Percentiles rank a stretch among this genome's conserved stretches.
These are phyloP conservation scores for Ophiosphaerella herpotricha DNA, from an alignment of 2,329 filamentous ascomycete species.

Conservation along the genomic window DNA sequence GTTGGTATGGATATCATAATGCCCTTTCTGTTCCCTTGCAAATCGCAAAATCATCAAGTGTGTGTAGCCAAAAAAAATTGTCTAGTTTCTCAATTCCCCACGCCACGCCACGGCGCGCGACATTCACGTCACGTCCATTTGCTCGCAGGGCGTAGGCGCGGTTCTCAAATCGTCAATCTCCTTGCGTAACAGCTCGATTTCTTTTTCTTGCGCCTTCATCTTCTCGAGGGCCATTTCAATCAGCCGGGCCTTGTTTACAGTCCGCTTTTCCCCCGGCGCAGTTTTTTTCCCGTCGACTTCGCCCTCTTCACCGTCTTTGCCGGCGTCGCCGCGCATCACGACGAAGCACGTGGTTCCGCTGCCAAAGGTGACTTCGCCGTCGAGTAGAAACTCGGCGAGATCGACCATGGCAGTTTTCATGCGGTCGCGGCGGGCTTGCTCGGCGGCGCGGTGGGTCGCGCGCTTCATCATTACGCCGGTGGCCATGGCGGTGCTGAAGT, in stretches of 20 bases:
- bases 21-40: too few species aligned
- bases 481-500: slow-evolving; percentile 40
- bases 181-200: slow-evolving; percentile 32
- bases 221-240: slow-evolving; percentile 40
- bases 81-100: too few species aligned
- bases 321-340: slow-evolving; percentile 22
- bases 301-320: slow-evolving; percentile 11
- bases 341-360: slow-evolving; percentile 39
- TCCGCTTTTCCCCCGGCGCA: slow-evolving; percentile 26
- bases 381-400: slow-evolving; percentile 33
- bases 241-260: slow-evolving; percentile 36
- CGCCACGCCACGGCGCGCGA: too few species aligned
- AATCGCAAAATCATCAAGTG: too few species aligned
- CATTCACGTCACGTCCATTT: slow-evolving; percentile 29
- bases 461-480: slow-evolving; percentile 41
- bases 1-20: too few species aligned
- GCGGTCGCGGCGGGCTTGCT: slow-evolving; percentile 38
- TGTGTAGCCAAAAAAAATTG: too few species aligned
- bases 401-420: slow-evolving; percentile 41
- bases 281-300: slow-evolving; percentile 11
- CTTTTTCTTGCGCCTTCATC: slow-evolving; percentile 34
- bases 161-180: slow-evolving; percentile 27
- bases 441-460: slow-evolving; percentile 36
- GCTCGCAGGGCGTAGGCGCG: slow-evolving; percentile 6
- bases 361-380: slow-evolving; percentile 38